Evolutionary conservation across 2,329 filamentous ascomycete species (phyloP).

Genomic region (Pestalotiopsis sp.): DNA sequence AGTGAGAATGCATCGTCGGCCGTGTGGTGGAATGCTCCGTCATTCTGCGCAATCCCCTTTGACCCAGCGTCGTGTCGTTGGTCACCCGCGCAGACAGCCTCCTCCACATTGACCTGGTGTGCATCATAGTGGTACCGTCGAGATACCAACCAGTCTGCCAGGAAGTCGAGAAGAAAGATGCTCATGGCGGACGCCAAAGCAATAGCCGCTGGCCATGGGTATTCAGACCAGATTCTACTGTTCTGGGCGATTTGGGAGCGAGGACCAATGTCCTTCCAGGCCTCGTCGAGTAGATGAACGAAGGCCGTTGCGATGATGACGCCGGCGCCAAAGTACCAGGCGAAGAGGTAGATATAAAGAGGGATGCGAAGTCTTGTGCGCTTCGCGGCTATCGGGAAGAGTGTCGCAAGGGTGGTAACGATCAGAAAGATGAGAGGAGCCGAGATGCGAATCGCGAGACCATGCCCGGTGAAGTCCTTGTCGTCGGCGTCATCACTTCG

Average conservation of each 20-base stretch:
- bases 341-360: slow-evolving; percentile 77
- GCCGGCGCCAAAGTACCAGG: slow-evolving; percentile 91
- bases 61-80: background rate
- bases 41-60: background rate
- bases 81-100: slow-evolving; percentile 59
- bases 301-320: slow-evolving; percentile 93
- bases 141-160: slow-evolving; percentile 50
- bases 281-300: slow-evolving; percentile 84
- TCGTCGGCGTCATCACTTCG: slow-evolving; percentile 67
- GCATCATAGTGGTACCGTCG: background rate
- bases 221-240: slow-evolving; percentile 41
- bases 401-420: slow-evolving; percentile 68
- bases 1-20: slow-evolving; percentile 58
- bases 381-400: slow-evolving; percentile 73
- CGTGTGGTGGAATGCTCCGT: slow-evolving; percentile 31
- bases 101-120: background rate
- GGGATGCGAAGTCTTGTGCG: slow-evolving; percentile 65
- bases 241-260: slow-evolving; percentile 19
- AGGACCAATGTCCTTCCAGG: slow-evolving; percentile 69
- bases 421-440: slow-evolving; percentile 86
- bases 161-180: slow-evolving; percentile 86
- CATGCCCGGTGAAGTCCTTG: slow-evolving; percentile 20
- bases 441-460: slow-evolving; percentile 75
- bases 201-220: slow-evolving; percentile 85
- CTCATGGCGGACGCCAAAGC: slow-evolving; percentile 82